Percentiles rank a stretch among this genome's conserved stretches.
Conservation (phyloP, 2,329 filamentous ascomycete genomes). For the Gnomoniopsis smithogilvyi region DNA sequence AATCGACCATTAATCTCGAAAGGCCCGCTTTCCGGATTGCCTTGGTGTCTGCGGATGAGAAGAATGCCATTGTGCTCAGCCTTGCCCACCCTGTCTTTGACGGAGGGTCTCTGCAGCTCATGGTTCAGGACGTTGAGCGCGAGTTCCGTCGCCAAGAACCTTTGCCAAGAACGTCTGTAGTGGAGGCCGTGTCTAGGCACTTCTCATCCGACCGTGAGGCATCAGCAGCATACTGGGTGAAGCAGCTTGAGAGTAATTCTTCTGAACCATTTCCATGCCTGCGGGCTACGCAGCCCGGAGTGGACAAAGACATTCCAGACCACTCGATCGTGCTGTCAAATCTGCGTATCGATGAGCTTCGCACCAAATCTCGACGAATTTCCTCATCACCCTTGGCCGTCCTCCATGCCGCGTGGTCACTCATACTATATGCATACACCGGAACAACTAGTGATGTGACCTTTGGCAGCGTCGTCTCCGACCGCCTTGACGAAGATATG, state of each 20-base stretch:
- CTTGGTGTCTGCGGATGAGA: too few relatives aligned
- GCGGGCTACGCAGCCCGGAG: neutral
- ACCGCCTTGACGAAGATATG: constrained; percentile 22
- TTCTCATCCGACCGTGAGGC: neutral
- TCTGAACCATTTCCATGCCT: neutral
- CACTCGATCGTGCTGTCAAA: neutral
- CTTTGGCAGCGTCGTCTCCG: constrained; percentile 33
- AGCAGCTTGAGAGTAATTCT: neutral
- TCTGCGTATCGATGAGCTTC: neutral
- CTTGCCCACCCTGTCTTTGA: too few relatives aligned
- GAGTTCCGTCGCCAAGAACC: too few relatives aligned
- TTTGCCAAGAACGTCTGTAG: too few relatives aligned
- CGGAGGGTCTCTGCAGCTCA: too few relatives aligned
- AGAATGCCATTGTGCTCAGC: too few relatives aligned
- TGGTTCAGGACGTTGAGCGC: too few relatives aligned
- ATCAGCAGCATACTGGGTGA: neutral
- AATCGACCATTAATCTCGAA: too few relatives aligned
- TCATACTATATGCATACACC: constrained; percentile 29
- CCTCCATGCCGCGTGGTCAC: constrained; percentile 33
- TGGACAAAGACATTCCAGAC: neutral
- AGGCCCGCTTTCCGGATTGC: too few relatives aligned
- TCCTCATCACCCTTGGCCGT: constrained; percentile 28
- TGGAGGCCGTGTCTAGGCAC: too few relatives aligned
- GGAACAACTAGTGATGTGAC: constrained; percentile 31
- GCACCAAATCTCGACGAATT: neutral